Evolutionary conservation across 495 filamentous ascomycete species (phyloP).

Genomic region (Penicillium steckii): DNA sequence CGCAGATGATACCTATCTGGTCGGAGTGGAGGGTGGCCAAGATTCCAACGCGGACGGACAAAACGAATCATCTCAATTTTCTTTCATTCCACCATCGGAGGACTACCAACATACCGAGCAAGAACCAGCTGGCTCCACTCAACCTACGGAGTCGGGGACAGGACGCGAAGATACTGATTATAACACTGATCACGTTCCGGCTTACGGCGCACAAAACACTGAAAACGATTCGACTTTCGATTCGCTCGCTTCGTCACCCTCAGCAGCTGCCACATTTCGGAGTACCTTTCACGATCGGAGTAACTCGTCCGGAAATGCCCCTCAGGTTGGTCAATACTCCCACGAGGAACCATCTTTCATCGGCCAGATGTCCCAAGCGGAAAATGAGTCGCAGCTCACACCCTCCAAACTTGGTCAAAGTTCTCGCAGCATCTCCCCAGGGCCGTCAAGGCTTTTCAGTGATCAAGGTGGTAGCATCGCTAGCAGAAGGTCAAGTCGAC

Average conservation of each 20-base stretch:
- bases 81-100: slow-evolving; percentile 29
- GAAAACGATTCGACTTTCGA: slow-evolving; percentile 59
- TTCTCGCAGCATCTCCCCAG: slow-evolving; percentile 36
- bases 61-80: slow-evolving; percentile 26
- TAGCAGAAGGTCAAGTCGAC: slow-evolving; percentile 50
- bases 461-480: slow-evolving; percentile 29
- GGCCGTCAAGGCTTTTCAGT: slow-evolving; percentile 33
- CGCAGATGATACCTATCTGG: slow-evolving; percentile 44
- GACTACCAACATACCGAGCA: slow-evolving; percentile 21
- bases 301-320: slow-evolving; percentile 14
- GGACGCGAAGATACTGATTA: slow-evolving; percentile 15
- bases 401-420: slow-evolving; percentile 26
- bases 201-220: slow-evolving; percentile 25
- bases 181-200: slow-evolving; percentile 23
- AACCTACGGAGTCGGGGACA: slow-evolving; percentile 1
- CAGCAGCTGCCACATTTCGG: slow-evolving; percentile 60
- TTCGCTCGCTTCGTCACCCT: slow-evolving; percentile 63
- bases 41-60: slow-evolving; percentile 13
- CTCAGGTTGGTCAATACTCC: slow-evolving; percentile 20
- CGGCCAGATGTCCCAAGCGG: slow-evolving; percentile 18
- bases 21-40: slow-evolving; percentile 32
- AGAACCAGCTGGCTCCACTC: not conserved
- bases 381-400: slow-evolving; percentile 32
- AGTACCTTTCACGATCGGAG: slow-evolving; percentile 37
- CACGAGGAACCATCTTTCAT: slow-evolving; percentile 29